Percentiles rank a stretch among this genome's conserved stretches.
phyloP scores from a whole-genome alignment of 768 basidiomycete species.

The Clathrus columnatus region DNA sequence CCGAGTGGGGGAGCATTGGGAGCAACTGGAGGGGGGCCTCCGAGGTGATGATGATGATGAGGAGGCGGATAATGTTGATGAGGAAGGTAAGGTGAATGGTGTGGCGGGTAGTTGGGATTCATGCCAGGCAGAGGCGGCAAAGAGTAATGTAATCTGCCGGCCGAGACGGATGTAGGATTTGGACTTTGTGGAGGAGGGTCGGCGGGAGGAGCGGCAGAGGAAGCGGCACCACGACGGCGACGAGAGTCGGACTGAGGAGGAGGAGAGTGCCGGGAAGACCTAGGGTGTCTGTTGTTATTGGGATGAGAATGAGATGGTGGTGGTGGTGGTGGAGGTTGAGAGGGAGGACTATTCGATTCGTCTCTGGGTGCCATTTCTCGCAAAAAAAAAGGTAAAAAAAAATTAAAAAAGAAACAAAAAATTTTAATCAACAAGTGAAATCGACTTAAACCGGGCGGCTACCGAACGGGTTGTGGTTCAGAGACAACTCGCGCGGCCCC shows the following conservation, averaged over 20 bases:
- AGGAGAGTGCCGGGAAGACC: constrained; percentile 3
- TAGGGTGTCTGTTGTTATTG: not conserved
- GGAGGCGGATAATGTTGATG: constrained; percentile 39
- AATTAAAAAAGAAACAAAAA: not conserved
- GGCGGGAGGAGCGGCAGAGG: constrained; percentile 9
- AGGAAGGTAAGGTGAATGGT: constrained; percentile 9
- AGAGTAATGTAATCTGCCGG: constrained; percentile 10
- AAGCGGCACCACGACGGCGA: constrained; percentile 10
- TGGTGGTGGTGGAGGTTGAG: not conserved
- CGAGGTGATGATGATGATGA: constrained; percentile 29
- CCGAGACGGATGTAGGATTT: constrained; percentile 4
- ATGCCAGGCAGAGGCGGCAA: constrained; percentile 26
- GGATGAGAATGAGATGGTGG: not conserved
- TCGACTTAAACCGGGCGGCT: not conserved
- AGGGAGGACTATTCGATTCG: not conserved
- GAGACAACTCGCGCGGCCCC: not conserved
- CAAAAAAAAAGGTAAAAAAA: not conserved
- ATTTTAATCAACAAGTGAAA: not conserved
- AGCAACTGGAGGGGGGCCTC: constrained; percentile 24
- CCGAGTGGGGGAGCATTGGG: constrained; percentile 6
- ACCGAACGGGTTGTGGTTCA: not conserved
- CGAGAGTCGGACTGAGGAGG: constrained; percentile 7
- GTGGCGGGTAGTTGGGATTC: constrained; percentile 55
- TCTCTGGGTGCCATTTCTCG: not conserved
- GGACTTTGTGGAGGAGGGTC: constrained; percentile 1